Conservation (phyloP, 2,329 filamentous ascomycete species). For the Talaromyces piceae region DNA sequence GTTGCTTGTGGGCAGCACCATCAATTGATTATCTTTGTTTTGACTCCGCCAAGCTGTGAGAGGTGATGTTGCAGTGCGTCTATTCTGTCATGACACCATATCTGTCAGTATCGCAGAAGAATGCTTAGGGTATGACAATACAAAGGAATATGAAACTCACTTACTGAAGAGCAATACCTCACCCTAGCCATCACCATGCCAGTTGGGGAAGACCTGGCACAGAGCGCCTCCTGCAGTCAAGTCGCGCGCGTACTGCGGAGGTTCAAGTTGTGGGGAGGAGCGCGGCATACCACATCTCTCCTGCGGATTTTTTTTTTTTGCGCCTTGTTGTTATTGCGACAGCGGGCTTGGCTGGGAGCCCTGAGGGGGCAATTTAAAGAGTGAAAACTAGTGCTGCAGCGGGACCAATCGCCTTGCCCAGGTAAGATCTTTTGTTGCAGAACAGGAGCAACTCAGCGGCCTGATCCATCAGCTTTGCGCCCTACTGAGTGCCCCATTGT, state of each 20-base stretch:
- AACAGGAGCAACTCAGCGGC: background rate
- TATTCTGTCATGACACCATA: background rate
- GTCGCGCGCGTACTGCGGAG: background rate
- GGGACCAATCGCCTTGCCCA: background rate
- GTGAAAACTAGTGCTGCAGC: background rate
- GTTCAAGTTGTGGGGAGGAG: background rate
- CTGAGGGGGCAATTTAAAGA: constrained; percentile 1
- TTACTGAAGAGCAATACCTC: background rate
- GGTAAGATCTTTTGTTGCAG: background rate
- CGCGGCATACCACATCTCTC: background rate
- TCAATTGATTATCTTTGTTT: background rate
- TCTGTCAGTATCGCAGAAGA: background rate
- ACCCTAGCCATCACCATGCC: background rate
- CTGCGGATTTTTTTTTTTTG: background rate
- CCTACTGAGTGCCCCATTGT: background rate
- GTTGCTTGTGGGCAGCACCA: background rate
- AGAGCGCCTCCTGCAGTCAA: background rate
- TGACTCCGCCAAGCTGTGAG: background rate
- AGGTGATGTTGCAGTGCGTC: background rate
- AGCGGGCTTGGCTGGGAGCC: background rate
- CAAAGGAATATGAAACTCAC: background rate
- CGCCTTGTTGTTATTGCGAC: background rate
- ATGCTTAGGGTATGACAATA: background rate
- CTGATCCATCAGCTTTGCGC: background rate
- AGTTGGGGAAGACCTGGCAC: background rate